phyloP scores from a whole-genome alignment of 2,329 filamentous ascomycete genomes.

The Fusarium hostae region DNA sequence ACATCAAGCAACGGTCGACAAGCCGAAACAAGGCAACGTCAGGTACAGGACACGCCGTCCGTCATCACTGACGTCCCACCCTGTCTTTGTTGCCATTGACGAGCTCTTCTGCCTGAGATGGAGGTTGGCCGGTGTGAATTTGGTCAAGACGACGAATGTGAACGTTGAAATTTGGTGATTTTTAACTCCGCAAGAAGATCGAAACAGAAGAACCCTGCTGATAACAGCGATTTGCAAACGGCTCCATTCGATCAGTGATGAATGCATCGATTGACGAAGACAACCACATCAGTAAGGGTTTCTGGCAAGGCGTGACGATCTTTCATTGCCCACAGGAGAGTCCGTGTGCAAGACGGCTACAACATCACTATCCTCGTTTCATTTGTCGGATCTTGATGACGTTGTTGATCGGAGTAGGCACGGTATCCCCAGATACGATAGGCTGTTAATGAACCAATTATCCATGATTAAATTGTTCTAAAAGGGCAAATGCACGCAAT shows the following conservation, averaged over 20 bases:
- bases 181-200: conserved; percentile 6
- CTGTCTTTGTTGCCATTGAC: conserved; percentile 18
- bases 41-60: conserved; percentile 29
- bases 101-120: conserved; percentile 26
- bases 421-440: conserved; percentile 36
- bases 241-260: conserved; percentile 33
- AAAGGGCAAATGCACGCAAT: conserved; percentile 40
- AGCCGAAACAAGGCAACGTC: conserved; percentile 32
- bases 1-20: conserved; percentile 21
- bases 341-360: conserved; percentile 43
- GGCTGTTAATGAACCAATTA: conserved; percentile 38
- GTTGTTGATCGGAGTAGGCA: conserved; percentile 31
- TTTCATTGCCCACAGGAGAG: conserved; percentile 42
- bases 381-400: conserved; percentile 36
- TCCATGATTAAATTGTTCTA: conserved; percentile 23
- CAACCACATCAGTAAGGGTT: conserved; percentile 26
- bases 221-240: conserved; percentile 32
- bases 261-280: conserved; percentile 36
- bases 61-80: conserved; percentile 39
- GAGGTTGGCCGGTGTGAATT: conserved; percentile 40
- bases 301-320: conserved; percentile 27
- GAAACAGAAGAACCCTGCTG: conserved; percentile 33
- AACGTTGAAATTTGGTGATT: conserved; percentile 7
- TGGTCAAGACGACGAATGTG: conserved; percentile 9
- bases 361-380: conserved; percentile 45